Conservation (phyloP, 495 filamentous ascomycete species). For the Glonium stellatum region DNA sequence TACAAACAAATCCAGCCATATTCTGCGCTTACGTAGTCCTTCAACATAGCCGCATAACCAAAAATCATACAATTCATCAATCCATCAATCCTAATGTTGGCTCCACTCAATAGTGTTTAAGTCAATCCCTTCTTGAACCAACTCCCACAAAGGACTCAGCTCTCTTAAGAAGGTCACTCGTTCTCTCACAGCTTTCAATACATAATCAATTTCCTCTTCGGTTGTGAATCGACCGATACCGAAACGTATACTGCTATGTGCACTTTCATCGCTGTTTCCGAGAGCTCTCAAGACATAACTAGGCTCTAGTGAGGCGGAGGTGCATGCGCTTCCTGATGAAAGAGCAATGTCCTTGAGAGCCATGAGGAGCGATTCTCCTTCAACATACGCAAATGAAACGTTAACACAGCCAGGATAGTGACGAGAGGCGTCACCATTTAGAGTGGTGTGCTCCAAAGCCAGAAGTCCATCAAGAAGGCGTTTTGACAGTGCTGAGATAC, state of each 20-base stretch:
- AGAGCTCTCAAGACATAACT: slow-evolving; percentile 91
- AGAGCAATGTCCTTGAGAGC: slow-evolving; percentile 96
- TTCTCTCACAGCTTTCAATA: slow-evolving; percentile 85
- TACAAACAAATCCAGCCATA: not conserved
- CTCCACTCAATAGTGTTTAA: slow-evolving; percentile 97
- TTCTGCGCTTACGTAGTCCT: too few relatives aligned
- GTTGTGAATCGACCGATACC: slow-evolving; percentile 97
- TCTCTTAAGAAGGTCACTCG: slow-evolving; percentile 88
- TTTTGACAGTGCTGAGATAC: slow-evolving; percentile 73
- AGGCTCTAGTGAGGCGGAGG: slow-evolving; percentile 91
- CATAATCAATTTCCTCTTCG: slow-evolving; percentile 93
- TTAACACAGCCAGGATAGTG: slow-evolving; percentile 98
- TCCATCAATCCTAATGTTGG: slow-evolving; percentile 57
- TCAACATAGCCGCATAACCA: too few relatives aligned
- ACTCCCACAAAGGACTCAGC: slow-evolving; percentile 93
- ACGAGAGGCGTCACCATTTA: slow-evolving; percentile 75
- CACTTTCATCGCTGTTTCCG: slow-evolving; percentile 92
- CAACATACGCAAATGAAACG: slow-evolving; percentile 95
- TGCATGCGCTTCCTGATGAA: slow-evolving; percentile 94
- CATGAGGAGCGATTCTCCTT: slow-evolving; percentile 97
- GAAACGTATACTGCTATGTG: slow-evolving; percentile 95
- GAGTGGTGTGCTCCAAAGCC: slow-evolving; percentile 79
- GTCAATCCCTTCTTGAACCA: slow-evolving; percentile 95
- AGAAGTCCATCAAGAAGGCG: slow-evolving; percentile 74
- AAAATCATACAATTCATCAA: too few relatives aligned